Base-by-base conservation (phyloP, 2,329 filamentous ascomycete genomes). In the Paramyrothecium sp. region DNA sequence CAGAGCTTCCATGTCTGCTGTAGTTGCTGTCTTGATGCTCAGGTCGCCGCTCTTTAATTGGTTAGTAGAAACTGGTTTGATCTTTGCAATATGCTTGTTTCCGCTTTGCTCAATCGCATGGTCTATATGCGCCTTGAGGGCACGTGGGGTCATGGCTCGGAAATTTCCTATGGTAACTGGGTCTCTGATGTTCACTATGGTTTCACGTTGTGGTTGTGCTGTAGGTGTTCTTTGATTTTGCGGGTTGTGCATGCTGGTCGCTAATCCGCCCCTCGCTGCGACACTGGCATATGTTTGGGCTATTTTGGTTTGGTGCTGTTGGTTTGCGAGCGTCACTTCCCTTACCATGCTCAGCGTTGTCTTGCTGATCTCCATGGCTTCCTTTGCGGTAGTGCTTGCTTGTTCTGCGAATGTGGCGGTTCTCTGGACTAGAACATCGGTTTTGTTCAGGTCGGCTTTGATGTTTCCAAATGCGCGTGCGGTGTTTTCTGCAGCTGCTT, bases 41-140 rank as follows among this genome's bases (percentile, higher is more conserved):
- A 55, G 23, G 54, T 57, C 47, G 20, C 52, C 52, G n/a, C 52
- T 54, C 33, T 57, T 57, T 19, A 54, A 52, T 34, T 57, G 47
- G 33, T 54, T 54, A 26, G 56, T 46, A 22, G 53, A 52, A 1
- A 55, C 56, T 22, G 19, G 22, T 20, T 26, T 58, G 48, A 53
- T 58, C 12, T 58, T 51, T 20, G 54, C 22, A 51, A 55, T 52
- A 21, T 57, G 48, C 17, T 57, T 38, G 34, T 57, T 57, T 21
- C 48, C 47, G 53, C 56, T 54, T 33, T 57, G 56, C 20, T 58
- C 48, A 33, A 54, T 55, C 13, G 53, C 56, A 7, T 33, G 51
- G 51, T 57, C 52, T 57, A 57, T 33, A 17, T 56, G 50, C 38
- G 50, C 34, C 44, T 57, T 54, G 20, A 57, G 55, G 19, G 38